A percentile compares a stretch with the other conserved stretches of the same genome.
Evolutionary conservation across 495 filamentous ascomycete genomes (phyloP).

Genomic region (Lophium mytilinum): DNA sequence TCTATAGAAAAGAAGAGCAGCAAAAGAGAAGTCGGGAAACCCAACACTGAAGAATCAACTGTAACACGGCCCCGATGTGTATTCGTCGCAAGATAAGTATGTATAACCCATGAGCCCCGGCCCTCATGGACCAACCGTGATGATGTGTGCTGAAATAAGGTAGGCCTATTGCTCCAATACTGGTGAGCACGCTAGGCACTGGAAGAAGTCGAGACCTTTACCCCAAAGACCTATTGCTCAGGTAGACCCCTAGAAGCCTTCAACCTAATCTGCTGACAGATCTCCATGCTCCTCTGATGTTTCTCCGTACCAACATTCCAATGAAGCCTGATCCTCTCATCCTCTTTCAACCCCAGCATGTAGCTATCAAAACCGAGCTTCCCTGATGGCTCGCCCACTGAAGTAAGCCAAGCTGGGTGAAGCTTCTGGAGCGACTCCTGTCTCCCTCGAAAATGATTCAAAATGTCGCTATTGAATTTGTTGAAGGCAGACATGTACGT

Average conservation of each 20-base stretch:
- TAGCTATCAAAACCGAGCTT: conserved; percentile 51
- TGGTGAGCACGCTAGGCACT: too few species aligned
- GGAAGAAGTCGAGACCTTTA: neutral
- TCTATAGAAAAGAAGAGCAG: too few species aligned
- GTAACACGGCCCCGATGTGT: too few species aligned
- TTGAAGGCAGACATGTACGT: conserved; percentile 65
- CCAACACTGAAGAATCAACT: too few species aligned
- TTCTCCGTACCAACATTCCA: conserved; percentile 59
- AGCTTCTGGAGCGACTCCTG: conserved; percentile 34
- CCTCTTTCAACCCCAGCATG: conserved; percentile 52
- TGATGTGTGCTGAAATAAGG: too few species aligned
- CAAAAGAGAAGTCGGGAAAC: too few species aligned
- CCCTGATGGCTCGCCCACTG: conserved; percentile 41
- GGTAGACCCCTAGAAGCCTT: conserved; percentile 4
- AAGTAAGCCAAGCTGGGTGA: conserved; percentile 46
- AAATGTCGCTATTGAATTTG: conserved; percentile 54
- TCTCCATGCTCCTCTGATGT: conserved; percentile 53
- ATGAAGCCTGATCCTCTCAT: conserved; percentile 50
- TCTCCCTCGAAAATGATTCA: conserved; percentile 58
- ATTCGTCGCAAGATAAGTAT: too few species aligned
- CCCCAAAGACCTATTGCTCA: neutral
- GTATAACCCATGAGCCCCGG: too few species aligned
- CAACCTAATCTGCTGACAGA: conserved; percentile 45
- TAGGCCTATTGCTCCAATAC: too few species aligned
- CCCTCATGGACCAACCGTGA: too few species aligned